Base-by-base conservation (phyloP, 1,284 basidiomycete species). In the Fomitopsis pinicola region DNA sequence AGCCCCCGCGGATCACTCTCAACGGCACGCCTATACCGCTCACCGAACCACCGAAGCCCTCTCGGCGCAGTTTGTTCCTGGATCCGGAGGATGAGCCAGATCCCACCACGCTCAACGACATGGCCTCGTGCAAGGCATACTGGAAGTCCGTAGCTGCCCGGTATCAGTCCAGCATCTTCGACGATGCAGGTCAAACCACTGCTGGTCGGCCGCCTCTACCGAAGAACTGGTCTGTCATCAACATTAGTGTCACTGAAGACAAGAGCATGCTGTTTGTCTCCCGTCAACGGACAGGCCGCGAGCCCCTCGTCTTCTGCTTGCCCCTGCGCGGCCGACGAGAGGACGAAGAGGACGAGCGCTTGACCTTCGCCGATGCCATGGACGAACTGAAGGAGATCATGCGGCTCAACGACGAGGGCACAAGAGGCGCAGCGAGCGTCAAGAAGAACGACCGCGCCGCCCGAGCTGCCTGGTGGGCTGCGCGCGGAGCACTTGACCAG, bases 321-420 rank as follows among this genome's bases (percentile, higher is more conserved):
- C 97, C 97, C 0, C 78, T 99, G 33, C 90, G 93, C 65, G 91
- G 91, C 26, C 81, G 92, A 50, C 80, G 94, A 56, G 94, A 95
- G 46, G 80, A 79, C n/a, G 80, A 79, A 2, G 89, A 90, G 15
- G 89, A 90, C 12, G 89, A 92, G 36, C 81, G 88, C 60, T 82
- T 98, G 58, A 86, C 88, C 1, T 92, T 93, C 64, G 83, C 89
- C 9, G 84, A 86, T 53, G 95, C 92, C 0, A 71, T 91, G 14
- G 73, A 74, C 0, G 94, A 97, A 72, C 76, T 99, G 17, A 74
- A 80, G 35, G 88, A 91, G 28, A 95, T 98, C 67, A 86, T 98
- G 40, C 79, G 78, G 9, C 73, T 84, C 30, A 95, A 89, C 67
- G 90, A 97, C 69, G 85, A 88, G 57, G 85, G 87, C 1, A 91